These are phyloP conservation scores for Ogataea sp. DNA, from an alignment of 805 yeast species.

Conservation along the genomic window DNA sequence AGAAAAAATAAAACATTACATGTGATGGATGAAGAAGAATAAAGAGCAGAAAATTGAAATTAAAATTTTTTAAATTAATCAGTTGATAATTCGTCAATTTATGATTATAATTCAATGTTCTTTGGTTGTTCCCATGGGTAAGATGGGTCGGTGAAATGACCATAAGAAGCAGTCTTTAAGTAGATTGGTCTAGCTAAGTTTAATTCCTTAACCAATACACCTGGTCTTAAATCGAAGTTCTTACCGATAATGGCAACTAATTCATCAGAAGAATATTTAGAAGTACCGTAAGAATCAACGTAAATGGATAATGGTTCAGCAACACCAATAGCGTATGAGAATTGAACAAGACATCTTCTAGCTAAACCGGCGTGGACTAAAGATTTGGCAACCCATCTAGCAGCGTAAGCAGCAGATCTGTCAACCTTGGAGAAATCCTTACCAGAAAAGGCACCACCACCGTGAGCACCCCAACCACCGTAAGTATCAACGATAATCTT, in stretches of 20 bases:
- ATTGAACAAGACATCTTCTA: constrained; percentile 95
- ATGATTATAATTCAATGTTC: constrained; percentile 49
- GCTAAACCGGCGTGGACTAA: constrained; percentile 91
- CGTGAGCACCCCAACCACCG: constrained; percentile 99
- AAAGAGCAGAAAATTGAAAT: background rate
- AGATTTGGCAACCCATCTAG: constrained; percentile 99
- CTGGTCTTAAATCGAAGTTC: constrained; percentile 99
- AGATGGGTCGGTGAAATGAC: constrained; percentile 99
- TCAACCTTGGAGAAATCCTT: constrained; percentile 99
- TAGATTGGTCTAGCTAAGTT: constrained; percentile 99
- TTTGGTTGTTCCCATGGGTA: constrained; percentile 99
- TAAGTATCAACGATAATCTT: constrained; percentile 99
- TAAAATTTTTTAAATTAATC: background rate
- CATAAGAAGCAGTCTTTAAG: constrained; percentile 98
- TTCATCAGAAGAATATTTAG: constrained; percentile 81
- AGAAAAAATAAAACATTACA: background rate
- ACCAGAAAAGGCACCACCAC: constrained; percentile 99
- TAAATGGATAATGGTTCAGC: constrained; percentile 98
- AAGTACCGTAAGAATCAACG: constrained; percentile 98
- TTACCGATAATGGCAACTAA: constrained; percentile 84
- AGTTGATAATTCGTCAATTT: background rate
- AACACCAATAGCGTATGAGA: constrained; percentile 99
- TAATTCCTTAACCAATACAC: constrained; percentile 94
- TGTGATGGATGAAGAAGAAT: background rate
- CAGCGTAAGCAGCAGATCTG: constrained; percentile 99